A percentile compares a stretch with the other conserved stretches of the same genome.
Conservation (phyloP, 176 grass and related monocot species). For the Rhynchospora tenuis region DNA sequence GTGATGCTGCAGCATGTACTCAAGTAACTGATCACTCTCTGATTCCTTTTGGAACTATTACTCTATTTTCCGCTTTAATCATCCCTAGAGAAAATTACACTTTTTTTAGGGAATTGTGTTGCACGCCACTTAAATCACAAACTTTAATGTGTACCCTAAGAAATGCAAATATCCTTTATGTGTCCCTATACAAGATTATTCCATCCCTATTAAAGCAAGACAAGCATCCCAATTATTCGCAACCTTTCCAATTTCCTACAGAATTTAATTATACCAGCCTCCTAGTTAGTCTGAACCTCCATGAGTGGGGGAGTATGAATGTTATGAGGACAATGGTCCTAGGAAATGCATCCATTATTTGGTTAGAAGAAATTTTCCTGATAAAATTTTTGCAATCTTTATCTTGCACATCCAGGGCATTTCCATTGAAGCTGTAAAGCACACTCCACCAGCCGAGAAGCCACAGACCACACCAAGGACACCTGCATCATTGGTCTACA, state of each 20-base stretch:
- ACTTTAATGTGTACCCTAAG: not conserved
- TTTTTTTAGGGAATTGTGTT: not conserved
- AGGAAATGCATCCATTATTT: not conserved
- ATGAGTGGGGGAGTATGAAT: not conserved
- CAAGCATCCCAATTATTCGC: not conserved
- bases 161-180: not conserved
- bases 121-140: too few species aligned
- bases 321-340: not conserved
- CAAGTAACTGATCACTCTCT: not conserved
- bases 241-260: not conserved
- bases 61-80: not conserved
- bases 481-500: conserved; percentile 18
- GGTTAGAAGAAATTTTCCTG: not conserved
- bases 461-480: conserved; percentile 30
- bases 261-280: not conserved
- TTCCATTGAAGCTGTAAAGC: conserved; percentile 7
- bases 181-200: not conserved
- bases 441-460: conserved; percentile 32
- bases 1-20: not conserved
- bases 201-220: not conserved
- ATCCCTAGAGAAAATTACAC: not conserved
- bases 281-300: not conserved
- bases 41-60: not conserved
- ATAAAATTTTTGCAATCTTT: conserved; percentile 16
- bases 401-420: not conserved